Evolutionary conservation across 306 rosid species (phyloP), one percentile per base, ranked within the genome.

Genomic region (Corylus avellana): DNA sequence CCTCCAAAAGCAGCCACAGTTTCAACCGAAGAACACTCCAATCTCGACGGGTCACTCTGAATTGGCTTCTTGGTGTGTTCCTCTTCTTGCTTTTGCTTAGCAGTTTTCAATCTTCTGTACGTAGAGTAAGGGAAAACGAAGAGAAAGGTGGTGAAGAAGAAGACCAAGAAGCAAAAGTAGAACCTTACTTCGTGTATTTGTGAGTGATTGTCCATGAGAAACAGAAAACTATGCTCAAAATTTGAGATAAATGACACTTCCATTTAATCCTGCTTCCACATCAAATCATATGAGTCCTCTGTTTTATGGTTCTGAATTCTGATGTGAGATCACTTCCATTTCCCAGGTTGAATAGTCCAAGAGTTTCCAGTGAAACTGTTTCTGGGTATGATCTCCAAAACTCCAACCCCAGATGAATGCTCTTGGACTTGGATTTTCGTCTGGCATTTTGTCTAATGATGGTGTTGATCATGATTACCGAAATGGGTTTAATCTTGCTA

Each of bases 121-220:
- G 87, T 39, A 61, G 82, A 83, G 84, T 83, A 39, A 0, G 84
- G 78, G 81, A 85, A 75, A 57, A 81, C 74, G 78, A 84, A n/a
- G 49, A 87, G 61, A 42, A 83, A 76, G 74, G 68, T 22, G 22
- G 79, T 22, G 0, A 80, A 27, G 20, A 66, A 73, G 82, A 87
- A 56, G 78, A 82, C 3, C 80, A 81, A 55, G 70, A 80, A 64
- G 78, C 76, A 70, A 11, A 85, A 47, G 4, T 76, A 50, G 50
- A 85, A 68, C 88, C 83, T 78, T 77, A 90, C 88, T 70, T 77
- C 16, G 78, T 75, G 68, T 78, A 32, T 78, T 77, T 82, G 87
- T 0, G 72, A 73, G 35, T 44, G 80, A 44, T 50, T 29, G 47
- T 56, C 71, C 6, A 70, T 66, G 7, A 72, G 53, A 66, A 82